Evolutionary conservation across 495 filamentous ascomycete genomes (phyloP).

Genomic region (Tuber microsphaerosporum): DNA sequence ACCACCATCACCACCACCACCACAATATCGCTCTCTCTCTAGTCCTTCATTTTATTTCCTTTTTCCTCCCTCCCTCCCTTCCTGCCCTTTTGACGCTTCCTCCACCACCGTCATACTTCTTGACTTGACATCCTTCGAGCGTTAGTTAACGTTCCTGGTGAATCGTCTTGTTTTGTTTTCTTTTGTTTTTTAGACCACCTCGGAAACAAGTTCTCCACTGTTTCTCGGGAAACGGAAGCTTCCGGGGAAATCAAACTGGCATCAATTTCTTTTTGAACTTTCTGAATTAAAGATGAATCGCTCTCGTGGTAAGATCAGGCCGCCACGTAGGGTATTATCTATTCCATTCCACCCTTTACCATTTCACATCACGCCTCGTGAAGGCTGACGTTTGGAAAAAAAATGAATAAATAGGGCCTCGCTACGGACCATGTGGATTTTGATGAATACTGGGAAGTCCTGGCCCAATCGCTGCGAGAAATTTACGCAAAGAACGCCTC

Average conservation of each 20-base stretch:
- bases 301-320: constrained; percentile 58
- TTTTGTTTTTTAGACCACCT: background rate
- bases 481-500: constrained; percentile 93
- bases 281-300: constrained; percentile 23
- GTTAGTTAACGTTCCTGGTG: background rate
- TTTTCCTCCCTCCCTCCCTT: background rate
- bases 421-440: constrained; percentile 60
- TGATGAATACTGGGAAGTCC: constrained; percentile 68
- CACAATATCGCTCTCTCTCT: background rate
- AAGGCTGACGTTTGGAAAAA: background rate
- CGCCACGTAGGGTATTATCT: constrained; percentile 61
- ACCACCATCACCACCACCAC: background rate
- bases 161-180: background rate
- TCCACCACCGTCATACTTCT: background rate
- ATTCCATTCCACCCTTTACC: background rate
- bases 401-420: constrained; percentile 48
- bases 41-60: background rate
- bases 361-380: constrained; percentile 6
- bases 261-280: background rate
- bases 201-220: background rate
- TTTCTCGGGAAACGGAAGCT: background rate
- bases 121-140: background rate
- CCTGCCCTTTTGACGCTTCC: background rate
- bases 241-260: background rate
- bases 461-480: constrained; percentile 66